Evolutionary conservation across 1,284 basidiomycete species (phyloP), one percentile per base, ranked within the genome.

Genomic region (Tilletia indica): DNA sequence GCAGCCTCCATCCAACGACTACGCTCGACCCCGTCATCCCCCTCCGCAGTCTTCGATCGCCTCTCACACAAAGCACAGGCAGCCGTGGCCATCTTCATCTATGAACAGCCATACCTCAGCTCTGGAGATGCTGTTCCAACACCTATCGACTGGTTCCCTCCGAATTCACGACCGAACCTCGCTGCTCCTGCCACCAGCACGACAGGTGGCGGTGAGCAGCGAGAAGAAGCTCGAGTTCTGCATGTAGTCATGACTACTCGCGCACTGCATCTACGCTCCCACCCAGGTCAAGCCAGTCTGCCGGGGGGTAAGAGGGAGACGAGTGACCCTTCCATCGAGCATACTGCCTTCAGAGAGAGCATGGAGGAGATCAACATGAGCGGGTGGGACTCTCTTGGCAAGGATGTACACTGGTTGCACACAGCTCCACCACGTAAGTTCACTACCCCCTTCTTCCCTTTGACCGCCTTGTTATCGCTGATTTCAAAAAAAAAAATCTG

Each of bases 301-400:
- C 77, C 77, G 0, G 77, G 77, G n/a, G 77, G 77, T 4, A 78
- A 78, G 58, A 70, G 74, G 0, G 77, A 78, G 45, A 6, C 48
- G 0, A 51, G 72, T 9, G 77, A 78, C 48, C 6, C 31, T 2
- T 42, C 16, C 21, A 69, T 77, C 3, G 72, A 73, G 9, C 54
- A 73, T 4, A 77, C 77, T 0, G 77, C 77, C 4, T 66, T 78
- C 14, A 73, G 77, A 9, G 77, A 78, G 58, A 71, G 69, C 39
- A 73, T 74, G 6, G 77, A 78, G 45, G 77, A 78, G 67, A 74
- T 78, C 31, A 69, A 68, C 1, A 67, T 78, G 9, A 73, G 72
- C 0, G 4, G 67, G 0, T 1, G n/a, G 0, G n/a, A 58, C 8
- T 71, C 71, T 0, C 48, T 77, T 4, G 38, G 63, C 16, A 49